Conservation (phyloP, 2,329 filamentous ascomycete genomes). For the Aspergillus sp. region DNA sequence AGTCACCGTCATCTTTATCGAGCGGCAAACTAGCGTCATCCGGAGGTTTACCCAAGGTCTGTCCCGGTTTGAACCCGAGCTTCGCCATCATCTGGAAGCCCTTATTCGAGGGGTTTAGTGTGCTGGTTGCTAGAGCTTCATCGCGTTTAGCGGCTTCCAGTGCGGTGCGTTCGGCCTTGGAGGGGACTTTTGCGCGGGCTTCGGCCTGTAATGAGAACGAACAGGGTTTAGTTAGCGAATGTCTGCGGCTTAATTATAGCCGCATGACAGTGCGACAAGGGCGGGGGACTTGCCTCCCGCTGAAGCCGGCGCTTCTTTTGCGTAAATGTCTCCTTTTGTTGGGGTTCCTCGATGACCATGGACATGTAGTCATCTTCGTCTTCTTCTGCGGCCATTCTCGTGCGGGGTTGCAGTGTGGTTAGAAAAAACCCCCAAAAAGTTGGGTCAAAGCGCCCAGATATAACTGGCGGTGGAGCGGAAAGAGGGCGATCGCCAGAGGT, state of each 20-base stretch:
- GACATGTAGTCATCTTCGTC: constrained; percentile 97
- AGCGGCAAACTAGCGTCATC: not conserved
- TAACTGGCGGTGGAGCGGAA: not conserved
- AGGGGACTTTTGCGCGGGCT: constrained; percentile 63
- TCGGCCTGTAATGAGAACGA: constrained; percentile 55
- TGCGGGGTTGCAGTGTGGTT: constrained; percentile 13
- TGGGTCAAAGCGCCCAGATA: not conserved
- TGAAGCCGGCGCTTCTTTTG: constrained; percentile 58
- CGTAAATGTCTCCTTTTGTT: constrained; percentile 61
- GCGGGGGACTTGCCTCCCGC: constrained; percentile 44
- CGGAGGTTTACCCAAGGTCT: constrained; percentile 65
- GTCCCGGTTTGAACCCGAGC: constrained; percentile 82
- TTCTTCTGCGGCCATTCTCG: constrained; percentile 48
- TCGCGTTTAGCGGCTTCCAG: constrained; percentile 73
- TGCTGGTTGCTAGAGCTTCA: constrained; percentile 70
- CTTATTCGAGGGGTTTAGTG: constrained; percentile 74
- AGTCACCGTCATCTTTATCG: constrained; percentile 4
- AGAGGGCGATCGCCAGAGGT: not conserved
- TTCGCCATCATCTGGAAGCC: constrained; percentile 96
- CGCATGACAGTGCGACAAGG: constrained; percentile 4
- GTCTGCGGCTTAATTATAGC: not conserved
- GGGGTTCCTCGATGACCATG: constrained; percentile 78
- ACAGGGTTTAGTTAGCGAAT: not conserved
- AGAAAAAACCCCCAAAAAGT: not conserved
- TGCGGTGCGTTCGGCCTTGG: constrained; percentile 78